phyloP scores from a whole-genome alignment of 306 rosid species.

The Lotus japonicus region DNA sequence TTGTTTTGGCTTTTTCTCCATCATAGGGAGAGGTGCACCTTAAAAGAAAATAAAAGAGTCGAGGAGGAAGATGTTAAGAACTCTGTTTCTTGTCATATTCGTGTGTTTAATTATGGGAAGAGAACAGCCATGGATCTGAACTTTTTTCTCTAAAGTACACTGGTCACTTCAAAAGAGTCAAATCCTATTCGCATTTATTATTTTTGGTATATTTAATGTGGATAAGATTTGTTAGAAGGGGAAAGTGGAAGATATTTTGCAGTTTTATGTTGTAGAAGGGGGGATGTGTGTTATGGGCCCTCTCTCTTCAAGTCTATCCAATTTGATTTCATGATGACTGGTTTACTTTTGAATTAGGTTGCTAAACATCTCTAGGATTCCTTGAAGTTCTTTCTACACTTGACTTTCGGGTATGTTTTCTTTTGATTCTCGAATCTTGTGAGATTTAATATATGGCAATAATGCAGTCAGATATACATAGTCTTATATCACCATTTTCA shows the following conservation, averaged over 20 bases:
- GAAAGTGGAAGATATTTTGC: neutral
- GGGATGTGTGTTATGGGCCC: neutral
- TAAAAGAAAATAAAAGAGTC: too few species aligned
- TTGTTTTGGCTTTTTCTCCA: neutral
- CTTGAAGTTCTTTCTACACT: conserved; percentile 36
- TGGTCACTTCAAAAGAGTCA: neutral
- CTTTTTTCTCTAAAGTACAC: neutral
- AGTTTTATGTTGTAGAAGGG: neutral
- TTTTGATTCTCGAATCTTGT: conserved; percentile 11
- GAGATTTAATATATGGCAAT: neutral
- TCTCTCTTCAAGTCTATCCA: neutral
- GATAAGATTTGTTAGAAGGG: neutral
- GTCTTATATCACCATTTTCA: neutral
- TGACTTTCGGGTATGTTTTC: conserved; percentile 40
- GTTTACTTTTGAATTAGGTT: conserved; percentile 39
- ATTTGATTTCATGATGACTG: conserved; percentile 30
- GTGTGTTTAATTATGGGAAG: neutral
- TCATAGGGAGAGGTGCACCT: too few species aligned
- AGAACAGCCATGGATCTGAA: neutral
- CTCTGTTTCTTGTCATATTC: neutral
- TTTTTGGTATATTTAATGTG: neutral
- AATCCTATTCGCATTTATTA: neutral
- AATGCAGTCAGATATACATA: neutral
- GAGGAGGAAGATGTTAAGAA: neutral
- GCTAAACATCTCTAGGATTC: conserved; percentile 32